Base-by-base conservation (phyloP, 805 yeast genomes). In the Wickerhamiella allomyrinae region DNA sequence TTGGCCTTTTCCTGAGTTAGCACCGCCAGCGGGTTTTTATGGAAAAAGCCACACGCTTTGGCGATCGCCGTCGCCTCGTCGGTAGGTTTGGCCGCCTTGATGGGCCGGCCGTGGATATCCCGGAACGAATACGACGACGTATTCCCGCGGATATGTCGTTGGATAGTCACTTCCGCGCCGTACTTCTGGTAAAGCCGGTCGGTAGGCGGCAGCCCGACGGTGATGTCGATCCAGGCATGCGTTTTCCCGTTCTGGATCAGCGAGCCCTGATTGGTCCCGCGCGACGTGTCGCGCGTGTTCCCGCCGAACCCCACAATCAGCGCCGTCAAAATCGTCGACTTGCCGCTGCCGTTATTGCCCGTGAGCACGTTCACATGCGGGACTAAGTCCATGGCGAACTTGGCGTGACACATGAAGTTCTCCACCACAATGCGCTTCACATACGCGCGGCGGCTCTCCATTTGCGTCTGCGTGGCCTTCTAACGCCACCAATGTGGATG, bases 1-100 rank as follows among this genome's bases (percentile, higher is more conserved):
- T 94, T 74, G 2, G 99, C 97, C 46, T 79, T 82, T 51, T 91
- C 96, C 58, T 91, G 99, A 1, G 94, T 84, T 39, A 91, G 66
- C 54, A 91, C 82, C 2, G 94, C 82, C 73, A 91, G 74, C 5
- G 96, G 95, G 52, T 91, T 91, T 52, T 77, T 87, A 20, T 91
- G 79, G 5, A 83, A 77, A 34, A 89, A 77, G 36, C 79, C 76
- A 55, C 79, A 85, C 48, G 70, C 72, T 49, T 73, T 76, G 37
- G 86, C 61, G 2, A 91, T 77, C 5, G 70, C 71, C 49, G 76
- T 84, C 23, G 91, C 60, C 11, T 77, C 80, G 23, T 68, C 66
- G 45, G 76, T 79, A 52, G 77, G 80, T 13, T 64, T 67, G 1
- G 86, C 80, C 13, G 65, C 66, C 1, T 85, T 73, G 0, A 82